Percentiles rank a stretch among this genome's conserved stretches.
Conservation (phyloP, 768 basidiomycete species). For the Gautieria morchelliformis region DNA sequence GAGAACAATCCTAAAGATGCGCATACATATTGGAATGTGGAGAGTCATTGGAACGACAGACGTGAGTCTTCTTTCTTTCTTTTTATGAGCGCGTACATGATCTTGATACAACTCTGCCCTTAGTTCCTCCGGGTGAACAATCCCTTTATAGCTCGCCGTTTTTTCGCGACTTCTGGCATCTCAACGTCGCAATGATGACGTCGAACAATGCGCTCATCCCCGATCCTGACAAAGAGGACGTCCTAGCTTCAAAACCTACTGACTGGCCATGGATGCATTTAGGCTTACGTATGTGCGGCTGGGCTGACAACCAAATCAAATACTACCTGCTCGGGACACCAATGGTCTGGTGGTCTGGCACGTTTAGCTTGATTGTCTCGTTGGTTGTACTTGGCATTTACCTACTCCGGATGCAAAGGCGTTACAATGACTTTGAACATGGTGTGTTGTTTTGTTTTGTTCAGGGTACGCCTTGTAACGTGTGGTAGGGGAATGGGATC, state of each 20-base stretch:
- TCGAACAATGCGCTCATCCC: slow-evolving; percentile 98
- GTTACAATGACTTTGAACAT: slow-evolving; percentile 85
- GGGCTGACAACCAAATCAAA: slow-evolving; percentile 80
- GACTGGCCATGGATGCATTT: slow-evolving; percentile 92
- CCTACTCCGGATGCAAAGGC: slow-evolving; percentile 74
- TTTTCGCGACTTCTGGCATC: slow-evolving; percentile 94
- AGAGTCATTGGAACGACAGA: slow-evolving; percentile 93
- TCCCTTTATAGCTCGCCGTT: slow-evolving; percentile 88
- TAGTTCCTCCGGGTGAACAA: slow-evolving; percentile 76
- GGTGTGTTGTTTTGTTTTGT: slow-evolving; percentile 36
- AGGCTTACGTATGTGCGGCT: slow-evolving; percentile 95
- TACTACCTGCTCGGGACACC: slow-evolving; percentile 95
- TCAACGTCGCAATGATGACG: slow-evolving; percentile 99
- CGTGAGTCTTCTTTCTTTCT: slow-evolving; percentile 42
- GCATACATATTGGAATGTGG: slow-evolving; percentile 97
- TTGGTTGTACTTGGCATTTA: slow-evolving; percentile 53
- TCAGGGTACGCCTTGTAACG: slow-evolving; percentile 4
- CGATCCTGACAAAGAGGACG: slow-evolving; percentile 97
- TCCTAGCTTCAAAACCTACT: slow-evolving; percentile 82
- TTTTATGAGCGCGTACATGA: too few species aligned
- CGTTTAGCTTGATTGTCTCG: slow-evolving; percentile 51
- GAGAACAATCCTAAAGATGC: slow-evolving; percentile 71
- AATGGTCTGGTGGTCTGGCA: slow-evolving; percentile 81
- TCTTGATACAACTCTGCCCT: background rate
- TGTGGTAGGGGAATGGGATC: slow-evolving; percentile 76